A percentile compares a stretch with the other conserved stretches of the same genome.
Conservation (phyloP, 2,329 filamentous ascomycete species). For the Penicillium paneum region DNA sequence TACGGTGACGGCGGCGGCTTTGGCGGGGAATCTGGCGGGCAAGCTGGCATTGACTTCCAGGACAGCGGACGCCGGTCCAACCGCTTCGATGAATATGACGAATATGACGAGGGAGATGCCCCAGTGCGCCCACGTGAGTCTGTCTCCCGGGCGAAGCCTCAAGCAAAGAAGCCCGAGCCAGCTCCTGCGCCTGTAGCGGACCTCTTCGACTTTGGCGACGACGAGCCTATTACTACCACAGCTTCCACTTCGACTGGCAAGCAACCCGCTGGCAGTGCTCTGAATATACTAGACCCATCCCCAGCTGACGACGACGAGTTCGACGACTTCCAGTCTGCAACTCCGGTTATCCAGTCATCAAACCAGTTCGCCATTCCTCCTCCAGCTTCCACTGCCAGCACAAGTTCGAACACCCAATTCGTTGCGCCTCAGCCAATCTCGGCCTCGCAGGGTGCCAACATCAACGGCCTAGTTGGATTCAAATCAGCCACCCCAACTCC, state of each 20-base stretch:
- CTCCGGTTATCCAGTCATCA: conserved; percentile 46
- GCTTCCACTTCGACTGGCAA: conserved; percentile 41
- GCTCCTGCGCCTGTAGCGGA: conserved; percentile 80
- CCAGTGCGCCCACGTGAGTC: conserved; percentile 54
- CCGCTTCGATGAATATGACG: conserved; percentile 94
- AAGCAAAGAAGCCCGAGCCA: conserved; percentile 64
- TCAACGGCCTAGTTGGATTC: conserved; percentile 75
- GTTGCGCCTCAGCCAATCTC: conserved; percentile 81
- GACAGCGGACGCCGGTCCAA: conserved; percentile 63
- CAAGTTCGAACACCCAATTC: conserved; percentile 61
- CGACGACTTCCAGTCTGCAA: conserved; percentile 92
- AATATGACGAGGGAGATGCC: conserved; percentile 75
- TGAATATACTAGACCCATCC: conserved; percentile 48
- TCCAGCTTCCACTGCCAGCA: conserved; percentile 49
- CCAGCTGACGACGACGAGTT: conserved; percentile 79
- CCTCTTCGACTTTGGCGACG: conserved; percentile 81
- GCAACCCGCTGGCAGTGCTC: conserved; percentile 47
- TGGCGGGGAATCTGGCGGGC: conserved; percentile 17
- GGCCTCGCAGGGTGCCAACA: conserved; percentile 73
- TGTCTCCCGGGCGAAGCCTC: conserved; percentile 36
- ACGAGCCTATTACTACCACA: conserved; percentile 57
- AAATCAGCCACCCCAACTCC: conserved; percentile 76
- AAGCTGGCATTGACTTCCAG: conserved; percentile 56
- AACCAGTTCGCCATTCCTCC: conserved; percentile 42
- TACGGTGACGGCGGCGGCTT: conserved; percentile 49